phyloP scores from a whole-genome alignment of 441 rosid species.

The Gossypium gossypioides region DNA sequence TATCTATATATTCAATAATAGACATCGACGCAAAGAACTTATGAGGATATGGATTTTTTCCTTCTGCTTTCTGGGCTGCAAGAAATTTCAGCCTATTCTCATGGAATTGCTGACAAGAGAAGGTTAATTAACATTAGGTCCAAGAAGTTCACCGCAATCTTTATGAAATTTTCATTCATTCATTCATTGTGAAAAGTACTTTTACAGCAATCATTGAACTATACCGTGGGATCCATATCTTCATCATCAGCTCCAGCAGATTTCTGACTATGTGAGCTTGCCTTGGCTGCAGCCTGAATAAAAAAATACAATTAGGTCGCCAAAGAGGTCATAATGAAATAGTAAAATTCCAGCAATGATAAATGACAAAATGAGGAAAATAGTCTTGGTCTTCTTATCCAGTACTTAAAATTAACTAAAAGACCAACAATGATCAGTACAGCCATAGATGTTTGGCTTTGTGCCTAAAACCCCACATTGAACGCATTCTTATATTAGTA shows the following conservation, averaged over 20 bases:
- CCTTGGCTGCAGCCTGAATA: conserved; percentile 38
- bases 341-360: not conserved
- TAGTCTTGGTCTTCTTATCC: not conserved
- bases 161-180: not conserved
- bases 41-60: conserved; percentile 65
- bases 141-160: not conserved
- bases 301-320: not conserved
- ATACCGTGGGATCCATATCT: conserved; percentile 80
- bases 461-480: not conserved
- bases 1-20: conserved; percentile 36
- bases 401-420: not conserved
- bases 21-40: conserved; percentile 45
- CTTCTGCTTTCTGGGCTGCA: conserved; percentile 44
- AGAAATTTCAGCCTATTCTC: conserved; percentile 61
- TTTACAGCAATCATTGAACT: not conserved
- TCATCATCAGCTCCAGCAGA: conserved; percentile 51
- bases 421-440: not conserved
- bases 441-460: not conserved
- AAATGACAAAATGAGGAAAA: not conserved
- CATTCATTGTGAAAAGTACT: not conserved
- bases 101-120: conserved; percentile 49
- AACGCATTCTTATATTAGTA: not conserved
- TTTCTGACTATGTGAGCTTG: conserved; percentile 34
- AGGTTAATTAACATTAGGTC: not conserved
- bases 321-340: not conserved